Evolutionary conservation across 2,329 filamentous ascomycete genomes (phyloP).

Genomic region (Sphaerostilbella broomeana): DNA sequence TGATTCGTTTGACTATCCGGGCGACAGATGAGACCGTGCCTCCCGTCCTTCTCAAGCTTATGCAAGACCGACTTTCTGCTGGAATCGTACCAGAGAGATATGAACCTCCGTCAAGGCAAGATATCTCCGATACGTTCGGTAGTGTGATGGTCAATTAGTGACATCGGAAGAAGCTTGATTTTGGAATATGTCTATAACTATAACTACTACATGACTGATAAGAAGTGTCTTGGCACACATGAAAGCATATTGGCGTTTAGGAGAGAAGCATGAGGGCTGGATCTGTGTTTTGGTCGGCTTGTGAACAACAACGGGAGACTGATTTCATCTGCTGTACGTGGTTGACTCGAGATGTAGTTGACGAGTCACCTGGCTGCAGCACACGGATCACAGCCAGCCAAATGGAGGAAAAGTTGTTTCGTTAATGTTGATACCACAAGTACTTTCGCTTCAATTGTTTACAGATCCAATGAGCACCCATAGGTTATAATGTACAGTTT

Average conservation of each 20-base stretch:
- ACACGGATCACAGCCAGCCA: no score
- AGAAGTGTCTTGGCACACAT: conserved; percentile 43
- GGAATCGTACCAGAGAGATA: conserved; percentile 38
- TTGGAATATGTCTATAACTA: conserved; percentile 8
- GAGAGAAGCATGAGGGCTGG: conserved; percentile 9
- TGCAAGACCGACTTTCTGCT: conserved; percentile 72
- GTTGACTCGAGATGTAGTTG: conserved; percentile 7
- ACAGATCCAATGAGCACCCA: background rate
- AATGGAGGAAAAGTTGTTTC: conserved; percentile 3
- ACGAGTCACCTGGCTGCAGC: no score
- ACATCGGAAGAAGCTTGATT: background rate
- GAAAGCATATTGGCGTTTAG: conserved; percentile 28
- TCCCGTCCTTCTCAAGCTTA: conserved; percentile 68
- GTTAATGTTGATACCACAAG: conserved; percentile 10
- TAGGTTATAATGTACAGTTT: background rate
- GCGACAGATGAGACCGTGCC: conserved; percentile 91
- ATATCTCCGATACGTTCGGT: conserved; percentile 50
- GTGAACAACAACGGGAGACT: background rate
- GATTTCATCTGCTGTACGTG: conserved; percentile 6
- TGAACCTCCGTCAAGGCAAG: conserved; percentile 37
- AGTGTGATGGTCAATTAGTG: conserved; percentile 46
- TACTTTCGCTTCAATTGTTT: background rate
- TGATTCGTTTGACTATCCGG: conserved; percentile 89
- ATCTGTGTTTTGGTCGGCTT: background rate
- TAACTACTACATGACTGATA: conserved; percentile 9